These are phyloP conservation scores for Candolleomyces eurysporus DNA, from an alignment of 768 basidiomycete genomes.

Conservation along the genomic window DNA sequence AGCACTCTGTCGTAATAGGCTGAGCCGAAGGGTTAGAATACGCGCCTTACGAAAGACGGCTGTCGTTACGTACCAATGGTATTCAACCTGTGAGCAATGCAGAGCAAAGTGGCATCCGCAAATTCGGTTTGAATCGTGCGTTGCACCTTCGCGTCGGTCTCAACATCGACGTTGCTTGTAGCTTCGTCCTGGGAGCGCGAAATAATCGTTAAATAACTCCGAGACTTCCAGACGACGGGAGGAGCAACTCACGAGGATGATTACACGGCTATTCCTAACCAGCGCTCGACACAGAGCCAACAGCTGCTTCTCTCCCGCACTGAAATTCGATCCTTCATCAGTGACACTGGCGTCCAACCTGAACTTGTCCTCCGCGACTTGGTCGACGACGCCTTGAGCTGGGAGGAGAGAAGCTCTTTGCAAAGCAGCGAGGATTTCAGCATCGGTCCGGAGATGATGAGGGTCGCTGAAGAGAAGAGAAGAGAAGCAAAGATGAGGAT, in stretches of 20 bases:
- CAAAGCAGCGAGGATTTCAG: conserved; percentile 59
- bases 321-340: conserved; percentile 51
- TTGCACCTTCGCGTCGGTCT: conserved; percentile 62
- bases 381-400: conserved; percentile 40
- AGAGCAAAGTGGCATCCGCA: conserved; percentile 44
- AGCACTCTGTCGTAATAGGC: conserved; percentile 68
- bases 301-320: conserved; percentile 55
- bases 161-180: conserved; percentile 60
- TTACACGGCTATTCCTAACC: conserved; percentile 56
- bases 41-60: background rate
- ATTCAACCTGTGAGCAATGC: conserved; percentile 51
- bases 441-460: conserved; percentile 50
- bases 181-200: conserved; percentile 52
- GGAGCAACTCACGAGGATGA: conserved; percentile 33
- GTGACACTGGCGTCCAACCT: conserved; percentile 58
- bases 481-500: conserved; percentile 14
- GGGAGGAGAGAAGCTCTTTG: conserved; percentile 62
- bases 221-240: background rate
- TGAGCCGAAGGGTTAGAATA: conserved; percentile 14
- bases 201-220: background rate
- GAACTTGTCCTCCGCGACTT: conserved; percentile 62
- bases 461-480: conserved; percentile 9
- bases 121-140: conserved; percentile 65
- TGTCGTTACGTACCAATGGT: conserved; percentile 39
- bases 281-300: conserved; percentile 59